A percentile compares a stretch with the other conserved stretches of the same genome.
phyloP scores from a whole-genome alignment of 2,329 filamentous ascomycete genomes.

The Capronia epimyces region DNA sequence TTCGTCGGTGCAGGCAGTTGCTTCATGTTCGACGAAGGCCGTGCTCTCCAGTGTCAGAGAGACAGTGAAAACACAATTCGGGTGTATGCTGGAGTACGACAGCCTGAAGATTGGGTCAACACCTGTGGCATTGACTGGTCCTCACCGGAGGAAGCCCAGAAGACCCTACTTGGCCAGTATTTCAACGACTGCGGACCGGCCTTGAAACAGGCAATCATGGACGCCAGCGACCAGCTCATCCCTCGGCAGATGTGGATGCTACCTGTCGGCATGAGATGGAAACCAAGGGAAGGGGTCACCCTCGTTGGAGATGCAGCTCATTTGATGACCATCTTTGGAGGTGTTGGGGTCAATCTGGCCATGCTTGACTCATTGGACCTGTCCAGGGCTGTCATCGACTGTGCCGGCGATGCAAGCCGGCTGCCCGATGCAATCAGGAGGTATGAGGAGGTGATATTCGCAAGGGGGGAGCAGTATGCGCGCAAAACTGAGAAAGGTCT shows the following conservation, averaged over 20 bases:
- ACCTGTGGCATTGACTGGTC: conserved; percentile 44
- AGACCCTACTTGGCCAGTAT: conserved; percentile 37
- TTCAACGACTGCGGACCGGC: conserved; percentile 42
- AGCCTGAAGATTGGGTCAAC: conserved; percentile 37
- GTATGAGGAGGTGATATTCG: conserved; percentile 30
- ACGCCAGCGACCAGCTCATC: conserved; percentile 38
- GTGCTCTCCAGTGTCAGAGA: conserved; percentile 42
- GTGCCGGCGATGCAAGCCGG: conserved; percentile 5
- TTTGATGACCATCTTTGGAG: conserved; percentile 24
- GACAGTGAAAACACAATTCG: conserved; percentile 48
- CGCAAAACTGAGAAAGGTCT: conserved; percentile 14
- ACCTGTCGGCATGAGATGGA: conserved; percentile 48
- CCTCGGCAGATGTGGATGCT: conserved; percentile 49
- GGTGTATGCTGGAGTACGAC: conserved; percentile 36
- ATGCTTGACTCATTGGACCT: conserved; percentile 23
- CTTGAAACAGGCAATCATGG: conserved; percentile 41
- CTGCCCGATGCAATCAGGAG: conserved; percentile 24
- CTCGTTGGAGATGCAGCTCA: conserved; percentile 43
- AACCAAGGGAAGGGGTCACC: conserved; percentile 46
- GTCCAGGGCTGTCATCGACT: conserved; percentile 25
- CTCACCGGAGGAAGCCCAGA: conserved; percentile 38
- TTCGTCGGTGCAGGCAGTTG: conserved; percentile 47
- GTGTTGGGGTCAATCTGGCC: conserved; percentile 25
- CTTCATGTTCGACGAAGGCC: conserved; percentile 43
- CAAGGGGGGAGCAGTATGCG: conserved; percentile 20